A percentile compares a stretch with the other conserved stretches of the same genome.
These are phyloP conservation scores for Forsythia viridissima DNA, from an alignment of 257 asterid species.

Conservation along the genomic window DNA sequence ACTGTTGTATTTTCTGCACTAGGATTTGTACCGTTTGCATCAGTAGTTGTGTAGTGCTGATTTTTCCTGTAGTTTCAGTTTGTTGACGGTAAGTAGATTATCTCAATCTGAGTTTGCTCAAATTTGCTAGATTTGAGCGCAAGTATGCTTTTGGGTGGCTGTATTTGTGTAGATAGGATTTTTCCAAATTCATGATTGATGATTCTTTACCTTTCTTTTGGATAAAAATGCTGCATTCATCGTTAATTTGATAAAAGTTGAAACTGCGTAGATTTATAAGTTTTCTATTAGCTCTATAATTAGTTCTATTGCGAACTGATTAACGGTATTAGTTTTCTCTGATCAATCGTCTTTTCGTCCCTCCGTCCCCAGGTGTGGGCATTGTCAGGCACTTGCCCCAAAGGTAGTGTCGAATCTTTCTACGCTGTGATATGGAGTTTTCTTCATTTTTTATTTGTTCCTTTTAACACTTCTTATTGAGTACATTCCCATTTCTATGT, in stretches of 20 bases:
- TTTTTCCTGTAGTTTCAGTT: neutral
- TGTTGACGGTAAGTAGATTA: neutral
- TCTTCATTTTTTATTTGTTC: neutral
- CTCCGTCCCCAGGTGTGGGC: slow-evolving; percentile 80
- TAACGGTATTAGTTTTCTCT: neutral
- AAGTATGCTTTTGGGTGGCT: neutral
- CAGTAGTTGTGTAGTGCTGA: neutral
- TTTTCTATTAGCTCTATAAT: neutral
- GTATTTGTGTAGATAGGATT: neutral
- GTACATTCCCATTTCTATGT: neutral
- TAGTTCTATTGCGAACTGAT: neutral
- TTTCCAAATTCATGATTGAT: neutral
- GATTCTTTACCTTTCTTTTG: neutral
- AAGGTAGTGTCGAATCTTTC: slow-evolving; percentile 51
- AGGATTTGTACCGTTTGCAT: neutral
- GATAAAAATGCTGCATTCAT: neutral
- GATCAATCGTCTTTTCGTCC: neutral
- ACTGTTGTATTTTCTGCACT: neutral
- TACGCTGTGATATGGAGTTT: neutral
- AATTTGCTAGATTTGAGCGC: neutral
- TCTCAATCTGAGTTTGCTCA: neutral
- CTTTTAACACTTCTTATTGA: neutral
- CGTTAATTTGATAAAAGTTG: neutral
- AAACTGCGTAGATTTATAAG: neutral
- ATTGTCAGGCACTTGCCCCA: slow-evolving; percentile 87